Evolutionary conservation across 768 basidiomycete species (phyloP).

Genomic region (Suillus sp.): DNA sequence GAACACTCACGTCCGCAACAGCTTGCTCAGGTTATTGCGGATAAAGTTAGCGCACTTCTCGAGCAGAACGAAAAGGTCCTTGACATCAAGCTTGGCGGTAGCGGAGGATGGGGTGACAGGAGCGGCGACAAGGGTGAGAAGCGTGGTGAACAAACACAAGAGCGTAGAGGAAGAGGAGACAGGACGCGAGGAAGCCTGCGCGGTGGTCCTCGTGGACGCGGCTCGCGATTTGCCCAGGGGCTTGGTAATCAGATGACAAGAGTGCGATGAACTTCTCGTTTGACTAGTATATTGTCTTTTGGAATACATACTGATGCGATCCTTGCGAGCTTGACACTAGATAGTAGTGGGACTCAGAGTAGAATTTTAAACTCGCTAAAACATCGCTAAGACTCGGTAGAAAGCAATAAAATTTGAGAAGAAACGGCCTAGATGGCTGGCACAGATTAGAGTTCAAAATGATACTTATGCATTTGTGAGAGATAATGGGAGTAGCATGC

Average conservation of each 20-base stretch:
- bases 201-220: conserved; percentile 70
- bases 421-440: no score
- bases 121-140: conserved; percentile 9
- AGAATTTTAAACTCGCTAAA: no score
- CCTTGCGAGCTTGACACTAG: neutral
- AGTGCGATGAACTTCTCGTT: neutral
- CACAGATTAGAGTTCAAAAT: no score
- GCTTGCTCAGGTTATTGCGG: conserved; percentile 85
- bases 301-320: neutral
- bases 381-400: no score
- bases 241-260: conserved; percentile 78
- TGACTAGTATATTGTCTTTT: neutral
- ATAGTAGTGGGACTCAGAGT: no score
- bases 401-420: no score
- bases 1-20: conserved; percentile 89
- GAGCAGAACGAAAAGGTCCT: conserved; percentile 92
- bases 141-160: conserved; percentile 67
- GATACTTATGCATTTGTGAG: no score
- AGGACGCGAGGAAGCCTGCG: conserved; percentile 49
- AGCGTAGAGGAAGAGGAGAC: conserved; percentile 75
- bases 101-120: conserved; percentile 64
- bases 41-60: conserved; percentile 82
- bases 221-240: conserved; percentile 81
- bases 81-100: conserved; percentile 79
- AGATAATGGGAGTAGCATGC: no score